A percentile compares a stretch with the other conserved stretches of the same genome.
Evolutionary conservation across 768 basidiomycete genomes (phyloP).

Genomic region (Naematelia aurantialba): DNA sequence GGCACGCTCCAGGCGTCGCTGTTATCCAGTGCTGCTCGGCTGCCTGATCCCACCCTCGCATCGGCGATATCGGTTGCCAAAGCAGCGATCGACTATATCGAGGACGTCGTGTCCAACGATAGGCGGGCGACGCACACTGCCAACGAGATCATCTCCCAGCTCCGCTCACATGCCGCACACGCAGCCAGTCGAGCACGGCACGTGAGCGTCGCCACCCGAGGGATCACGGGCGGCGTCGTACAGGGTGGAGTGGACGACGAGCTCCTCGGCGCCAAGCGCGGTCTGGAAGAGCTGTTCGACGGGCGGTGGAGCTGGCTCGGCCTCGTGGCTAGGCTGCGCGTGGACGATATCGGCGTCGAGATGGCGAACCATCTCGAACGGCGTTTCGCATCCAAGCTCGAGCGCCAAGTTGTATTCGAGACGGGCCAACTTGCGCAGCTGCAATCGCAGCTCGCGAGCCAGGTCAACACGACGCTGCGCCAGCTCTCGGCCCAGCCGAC

Average conservation of each 20-base stretch:
- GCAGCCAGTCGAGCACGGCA: conserved; percentile 24
- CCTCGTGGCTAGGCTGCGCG: conserved; percentile 23
- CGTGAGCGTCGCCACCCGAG: conserved; percentile 22
- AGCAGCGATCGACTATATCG: not conserved
- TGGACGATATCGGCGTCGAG: conserved; percentile 39
- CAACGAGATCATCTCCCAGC: conserved; percentile 12
- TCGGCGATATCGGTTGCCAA: not conserved
- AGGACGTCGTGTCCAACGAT: not conserved
- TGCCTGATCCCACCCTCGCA: not conserved
- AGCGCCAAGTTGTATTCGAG: conserved; percentile 41
- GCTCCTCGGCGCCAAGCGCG: conserved; percentile 8
- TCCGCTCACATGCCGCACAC: conserved; percentile 10
- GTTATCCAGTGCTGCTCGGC: not conserved
- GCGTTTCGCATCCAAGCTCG: conserved; percentile 31
- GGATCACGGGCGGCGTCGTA: conserved; percentile 23
- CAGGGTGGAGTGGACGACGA: conserved; percentile 30
- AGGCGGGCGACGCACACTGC: conserved; percentile 5
- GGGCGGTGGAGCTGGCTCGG: conserved; percentile 33
- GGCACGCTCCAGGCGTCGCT: conserved; percentile 5
- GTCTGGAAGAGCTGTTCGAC: conserved; percentile 15
- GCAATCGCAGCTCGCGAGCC: conserved; percentile 19
- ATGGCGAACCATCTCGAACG: conserved; percentile 19
- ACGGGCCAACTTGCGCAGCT: conserved; percentile 41
- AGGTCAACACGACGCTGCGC: conserved; percentile 24
- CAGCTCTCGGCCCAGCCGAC: conserved; percentile 14